Conservation (phyloP, 108 stramenopile species). For the Pseudonitzschia pungens region DNA sequence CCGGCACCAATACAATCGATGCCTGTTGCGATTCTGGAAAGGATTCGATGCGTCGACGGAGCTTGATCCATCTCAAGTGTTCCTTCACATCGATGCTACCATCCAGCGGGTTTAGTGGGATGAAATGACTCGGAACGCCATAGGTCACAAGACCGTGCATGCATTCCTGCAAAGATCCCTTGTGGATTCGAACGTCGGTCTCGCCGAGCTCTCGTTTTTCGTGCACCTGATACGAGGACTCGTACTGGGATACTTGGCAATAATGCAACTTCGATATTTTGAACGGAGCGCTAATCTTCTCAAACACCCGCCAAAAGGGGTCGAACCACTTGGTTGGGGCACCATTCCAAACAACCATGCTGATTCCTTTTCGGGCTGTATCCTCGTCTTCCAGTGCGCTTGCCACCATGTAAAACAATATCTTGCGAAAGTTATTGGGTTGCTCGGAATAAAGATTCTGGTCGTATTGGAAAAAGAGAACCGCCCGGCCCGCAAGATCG, state of each 20-base stretch:
- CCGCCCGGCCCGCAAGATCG: constrained; percentile 28
- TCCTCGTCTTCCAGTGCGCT: constrained; percentile 32
- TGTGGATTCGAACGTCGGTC: constrained; percentile 23
- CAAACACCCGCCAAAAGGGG: constrained; percentile 32
- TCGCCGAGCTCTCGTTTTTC: constrained; percentile 20
- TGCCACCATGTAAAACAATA: constrained; percentile 33
- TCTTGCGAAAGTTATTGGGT: constrained; percentile 18
- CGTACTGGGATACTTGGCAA: background rate
- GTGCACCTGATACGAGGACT: constrained; percentile 18
- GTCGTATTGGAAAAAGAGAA: constrained; percentile 26
- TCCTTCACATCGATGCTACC: background rate
- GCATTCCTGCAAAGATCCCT: constrained; percentile 32
- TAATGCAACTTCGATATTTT: constrained; percentile 25
- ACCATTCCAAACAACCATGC: constrained; percentile 28
- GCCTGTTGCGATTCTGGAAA: constrained; percentile 19
- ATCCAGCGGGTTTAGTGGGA: constrained; percentile 6
- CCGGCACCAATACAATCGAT: constrained; percentile 22
- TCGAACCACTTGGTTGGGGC: constrained; percentile 10
- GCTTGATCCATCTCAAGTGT: constrained; percentile 26
- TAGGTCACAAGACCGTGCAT: constrained; percentile 25
- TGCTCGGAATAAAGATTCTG: constrained; percentile 21
- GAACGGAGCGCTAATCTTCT: constrained; percentile 17
- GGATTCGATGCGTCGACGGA: constrained; percentile 29
- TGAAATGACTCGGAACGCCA: constrained; percentile 22
- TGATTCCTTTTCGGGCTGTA: constrained; percentile 24